A percentile compares a stretch with the other conserved stretches of the same genome.
Conservation (phyloP, 768 basidiomycete genomes). For the Lepiota venenata region DNA sequence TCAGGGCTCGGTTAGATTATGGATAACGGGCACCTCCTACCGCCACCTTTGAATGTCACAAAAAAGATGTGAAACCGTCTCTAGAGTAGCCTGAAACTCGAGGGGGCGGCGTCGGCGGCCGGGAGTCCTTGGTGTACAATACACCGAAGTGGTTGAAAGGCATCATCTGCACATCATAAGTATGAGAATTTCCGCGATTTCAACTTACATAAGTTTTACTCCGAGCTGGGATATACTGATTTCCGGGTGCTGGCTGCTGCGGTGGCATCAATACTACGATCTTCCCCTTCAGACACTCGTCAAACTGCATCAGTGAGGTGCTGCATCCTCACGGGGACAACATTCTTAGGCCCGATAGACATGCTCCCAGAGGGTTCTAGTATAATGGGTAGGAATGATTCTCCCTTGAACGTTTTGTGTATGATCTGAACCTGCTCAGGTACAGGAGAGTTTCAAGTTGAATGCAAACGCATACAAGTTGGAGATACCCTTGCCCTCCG, state of each 20-base stretch:
- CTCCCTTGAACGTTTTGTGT: not conserved
- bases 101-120: too few species aligned
- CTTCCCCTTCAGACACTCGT: not conserved
- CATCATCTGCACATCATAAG: too few species aligned
- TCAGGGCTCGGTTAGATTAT: too few species aligned
- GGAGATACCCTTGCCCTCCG: constrained; percentile 47
- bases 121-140: too few species aligned
- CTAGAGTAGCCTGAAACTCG: too few species aligned
- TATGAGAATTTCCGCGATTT: too few species aligned
- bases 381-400: not conserved
- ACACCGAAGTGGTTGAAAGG: too few species aligned
- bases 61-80: too few species aligned
- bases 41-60: too few species aligned
- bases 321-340: constrained; percentile 9
- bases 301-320: constrained; percentile 5
- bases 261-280: not conserved
- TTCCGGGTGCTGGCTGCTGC: not conserved
- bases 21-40: too few species aligned
- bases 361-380: not conserved
- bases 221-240: too few species aligned
- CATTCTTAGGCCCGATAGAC: constrained; percentile 2
- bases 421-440: not conserved
- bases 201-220: too few species aligned
- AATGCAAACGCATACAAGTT: constrained; percentile 28
- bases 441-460: not conserved